Conservation (phyloP, 1,139 yeast genomes). For the Pneumocystis jirovecii region DNA sequence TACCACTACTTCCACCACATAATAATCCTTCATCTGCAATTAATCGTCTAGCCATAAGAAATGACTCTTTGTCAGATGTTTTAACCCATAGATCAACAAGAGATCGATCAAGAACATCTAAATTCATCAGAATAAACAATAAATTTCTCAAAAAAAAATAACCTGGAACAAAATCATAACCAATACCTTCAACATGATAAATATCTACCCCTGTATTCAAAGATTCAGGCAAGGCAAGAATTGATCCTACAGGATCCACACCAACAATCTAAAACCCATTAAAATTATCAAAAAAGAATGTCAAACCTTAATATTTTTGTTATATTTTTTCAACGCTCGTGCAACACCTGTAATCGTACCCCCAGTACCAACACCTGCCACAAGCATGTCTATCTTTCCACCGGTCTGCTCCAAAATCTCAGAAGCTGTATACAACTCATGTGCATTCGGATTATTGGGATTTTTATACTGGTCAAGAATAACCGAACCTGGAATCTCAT, state of each 20-base stretch:
- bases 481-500: conserved; percentile 74
- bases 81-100: conserved; percentile 69
- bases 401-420: conserved; percentile 71
- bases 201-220: conserved; percentile 43
- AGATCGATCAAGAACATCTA: conserved; percentile 11
- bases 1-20: conserved; percentile 81
- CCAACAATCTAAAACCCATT: conserved; percentile 38
- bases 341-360: conserved; percentile 60
- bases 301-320: conserved; percentile 32
- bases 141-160: not conserved
- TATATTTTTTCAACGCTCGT: conserved; percentile 57
- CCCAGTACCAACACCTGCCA: conserved; percentile 78
- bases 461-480: conserved; percentile 75
- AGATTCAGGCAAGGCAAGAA: conserved; percentile 42
- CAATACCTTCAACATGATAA: conserved; percentile 82
- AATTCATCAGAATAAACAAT: too few relatives aligned
- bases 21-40: conserved; percentile 76
- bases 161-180: conserved; percentile 68
- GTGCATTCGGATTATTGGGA: conserved; percentile 69
- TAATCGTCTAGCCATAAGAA: conserved; percentile 66
- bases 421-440: conserved; percentile 69
- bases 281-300: not conserved
- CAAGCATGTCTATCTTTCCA: conserved; percentile 48
- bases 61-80: conserved; percentile 72
- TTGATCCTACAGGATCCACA: conserved; percentile 82